phyloP scores from a whole-genome alignment of 2,329 filamentous ascomycete genomes.

The Monosporascus sp. region DNA sequence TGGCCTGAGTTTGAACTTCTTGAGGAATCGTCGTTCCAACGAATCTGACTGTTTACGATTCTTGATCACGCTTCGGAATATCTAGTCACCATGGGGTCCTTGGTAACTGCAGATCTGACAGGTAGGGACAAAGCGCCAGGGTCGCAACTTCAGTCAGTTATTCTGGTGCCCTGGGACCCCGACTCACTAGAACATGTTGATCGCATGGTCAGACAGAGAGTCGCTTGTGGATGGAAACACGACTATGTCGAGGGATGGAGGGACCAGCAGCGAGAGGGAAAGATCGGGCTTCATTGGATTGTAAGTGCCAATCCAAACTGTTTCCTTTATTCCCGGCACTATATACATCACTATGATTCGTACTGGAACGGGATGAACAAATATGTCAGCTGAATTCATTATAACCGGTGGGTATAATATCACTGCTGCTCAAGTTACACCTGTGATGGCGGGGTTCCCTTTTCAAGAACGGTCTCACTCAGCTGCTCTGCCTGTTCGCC shows the following conservation, averaged over 20 bases:
- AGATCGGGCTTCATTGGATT: neutral
- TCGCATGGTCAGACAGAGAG: conserved; percentile 17
- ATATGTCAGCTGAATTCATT: too few species aligned
- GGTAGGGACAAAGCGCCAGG: neutral
- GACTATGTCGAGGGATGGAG: conserved; percentile 16
- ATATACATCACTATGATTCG: too few species aligned
- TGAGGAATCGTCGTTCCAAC: too few species aligned
- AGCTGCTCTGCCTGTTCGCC: too few species aligned
- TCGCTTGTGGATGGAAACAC: conserved; percentile 20
- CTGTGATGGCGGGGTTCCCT: too few species aligned
- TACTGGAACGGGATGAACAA: too few species aligned
- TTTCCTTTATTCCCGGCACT: too few species aligned
- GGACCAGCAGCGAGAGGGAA: conserved; percentile 10
- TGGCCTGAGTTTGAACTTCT: too few species aligned
- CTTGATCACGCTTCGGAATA: neutral
- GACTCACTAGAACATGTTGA: conserved; percentile 16
- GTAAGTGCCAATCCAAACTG: neutral
- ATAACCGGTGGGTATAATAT: too few species aligned
- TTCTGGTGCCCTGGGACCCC: conserved; percentile 22
- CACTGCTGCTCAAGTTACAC: too few species aligned
- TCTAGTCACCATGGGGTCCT: neutral
- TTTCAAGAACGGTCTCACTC: too few species aligned
- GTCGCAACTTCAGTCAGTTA: neutral
- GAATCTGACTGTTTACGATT: too few species aligned
- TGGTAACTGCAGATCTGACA: neutral